These are phyloP conservation scores for Chaetothyriales sp. DNA, from an alignment of 2,329 filamentous ascomycete genomes.

Conservation along the genomic window DNA sequence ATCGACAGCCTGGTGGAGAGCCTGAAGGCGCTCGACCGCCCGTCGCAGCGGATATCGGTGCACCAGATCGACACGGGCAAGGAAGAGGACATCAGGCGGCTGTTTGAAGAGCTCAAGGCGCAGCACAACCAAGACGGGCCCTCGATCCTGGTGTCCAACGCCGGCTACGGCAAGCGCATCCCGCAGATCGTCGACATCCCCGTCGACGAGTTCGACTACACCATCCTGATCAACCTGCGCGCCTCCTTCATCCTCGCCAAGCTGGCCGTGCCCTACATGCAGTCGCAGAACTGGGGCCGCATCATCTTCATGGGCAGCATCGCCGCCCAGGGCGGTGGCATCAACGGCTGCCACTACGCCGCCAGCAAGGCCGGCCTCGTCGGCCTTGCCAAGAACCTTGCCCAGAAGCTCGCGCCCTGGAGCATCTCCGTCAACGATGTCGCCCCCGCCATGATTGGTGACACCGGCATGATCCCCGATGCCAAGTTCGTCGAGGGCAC, in stretches of 20 bases:
- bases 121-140: slow-evolving; percentile 38
- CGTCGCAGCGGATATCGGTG: slow-evolving; percentile 29
- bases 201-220: slow-evolving; percentile 50
- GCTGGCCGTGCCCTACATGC: slow-evolving; percentile 46
- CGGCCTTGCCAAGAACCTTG: slow-evolving; percentile 51
- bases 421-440: slow-evolving; percentile 54
- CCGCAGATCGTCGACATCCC: slow-evolving; percentile 42
- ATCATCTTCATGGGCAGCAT: slow-evolving; percentile 51
- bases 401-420: slow-evolving; percentile 41
- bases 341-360: slow-evolving; percentile 42
- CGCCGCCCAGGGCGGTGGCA: slow-evolving; percentile 46
- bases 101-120: slow-evolving; percentile 40
- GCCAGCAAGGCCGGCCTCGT: slow-evolving; percentile 48
- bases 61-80: slow-evolving; percentile 46
- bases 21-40: slow-evolving; percentile 17
- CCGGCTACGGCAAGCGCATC: slow-evolving; percentile 50
- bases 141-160: slow-evolving; percentile 52
- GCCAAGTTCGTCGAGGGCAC: slow-evolving; percentile 36
- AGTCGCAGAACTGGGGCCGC: slow-evolving; percentile 43
- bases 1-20: slow-evolving; percentile 32
- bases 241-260: slow-evolving; percentile 49
- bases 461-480: slow-evolving; percentile 47
- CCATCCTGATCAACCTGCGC: slow-evolving; percentile 45
- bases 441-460: slow-evolving; percentile 54
- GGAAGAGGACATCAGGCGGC: slow-evolving; percentile 36